Base-by-base conservation (phyloP, 306 rosid genomes). In the Quercus robur region DNA sequence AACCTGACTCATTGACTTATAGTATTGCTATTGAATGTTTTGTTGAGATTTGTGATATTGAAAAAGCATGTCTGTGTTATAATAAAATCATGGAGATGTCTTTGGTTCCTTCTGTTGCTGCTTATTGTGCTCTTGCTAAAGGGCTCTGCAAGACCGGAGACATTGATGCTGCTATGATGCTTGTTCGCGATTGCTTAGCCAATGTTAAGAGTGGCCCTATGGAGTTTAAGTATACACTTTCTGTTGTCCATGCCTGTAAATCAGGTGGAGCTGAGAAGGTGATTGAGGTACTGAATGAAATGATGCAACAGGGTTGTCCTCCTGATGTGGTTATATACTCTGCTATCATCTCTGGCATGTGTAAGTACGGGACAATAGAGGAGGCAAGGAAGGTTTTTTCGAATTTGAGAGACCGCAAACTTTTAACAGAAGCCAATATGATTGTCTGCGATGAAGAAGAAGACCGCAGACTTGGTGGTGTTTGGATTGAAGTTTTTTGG, bases 401-500 rank as follows among this genome's bases (percentile, higher is more conserved):
- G 4, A 81, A 81, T 68, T 73, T 91, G 87, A 87, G 78, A 77
- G 95, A 87, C 75, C 86, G 85, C 41, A 84, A 81, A 52, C 75
- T 86, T 74, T 67, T 91, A 81, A 88, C 87, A 1, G 97, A 94
- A 86, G 90, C 97, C n/a, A 86, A 84, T 66, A 75, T 86, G 51
- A 85, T 92, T 26, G 81, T 88, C 56, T 92, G 89, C 70, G 94
- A 91, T 28, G 98, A 94, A 94, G 89, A 90, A 87, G 87, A 92
- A 87, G 84, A 90, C 93, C 4, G 91, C 97, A 30, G 93, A 94
- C 75, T 86, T 92, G 88, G 91, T 92, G 78, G 74, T 89, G 28
- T 85, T 88, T 6, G 93, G 97, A 21, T 79, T 94, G 88, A 94
- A 90, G 84, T 92, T 92, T 81, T 92, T 94, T 74, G 91, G 92